These are phyloP conservation scores for Globisporangium yorkense DNA, from an alignment of 352 stramenopile genomes.

Conservation along the genomic window DNA sequence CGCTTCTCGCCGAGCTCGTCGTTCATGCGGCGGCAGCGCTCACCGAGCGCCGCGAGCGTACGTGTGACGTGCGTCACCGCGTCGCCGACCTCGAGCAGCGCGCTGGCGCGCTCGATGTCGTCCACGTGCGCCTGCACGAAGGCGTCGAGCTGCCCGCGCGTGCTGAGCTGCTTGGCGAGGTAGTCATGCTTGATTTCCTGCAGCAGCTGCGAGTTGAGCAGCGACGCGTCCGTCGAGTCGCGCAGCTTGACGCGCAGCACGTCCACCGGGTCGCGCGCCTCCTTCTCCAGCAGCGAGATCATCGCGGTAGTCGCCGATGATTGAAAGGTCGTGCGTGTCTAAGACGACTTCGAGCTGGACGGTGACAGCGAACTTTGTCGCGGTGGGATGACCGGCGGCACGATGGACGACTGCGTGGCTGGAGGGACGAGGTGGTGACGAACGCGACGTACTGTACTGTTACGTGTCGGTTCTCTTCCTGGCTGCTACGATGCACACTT, in stretches of 20 bases:
- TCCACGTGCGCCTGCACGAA: constrained; percentile 78
- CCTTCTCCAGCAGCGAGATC: constrained; percentile 81
- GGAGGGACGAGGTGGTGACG: not conserved
- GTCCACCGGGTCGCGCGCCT: constrained; percentile 77
- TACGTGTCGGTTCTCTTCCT: no score
- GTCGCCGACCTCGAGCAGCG: constrained; percentile 63
- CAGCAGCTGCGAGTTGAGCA: constrained; percentile 80
- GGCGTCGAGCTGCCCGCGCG: constrained; percentile 59
- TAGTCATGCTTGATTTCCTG: constrained; percentile 86
- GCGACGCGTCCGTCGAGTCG: constrained; percentile 71
- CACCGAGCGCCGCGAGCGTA: constrained; percentile 47
- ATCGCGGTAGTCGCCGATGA: constrained; percentile 13
- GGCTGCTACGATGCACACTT: not conserved
- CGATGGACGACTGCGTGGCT: not conserved
- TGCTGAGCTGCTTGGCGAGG: constrained; percentile 60
- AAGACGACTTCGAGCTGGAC: no score
- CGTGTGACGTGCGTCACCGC: constrained; percentile 55
- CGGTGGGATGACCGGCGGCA: no score
- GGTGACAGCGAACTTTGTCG: no score
- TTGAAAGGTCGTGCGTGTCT: not conserved
- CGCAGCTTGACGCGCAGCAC: constrained; percentile 79
- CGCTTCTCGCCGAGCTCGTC: constrained; percentile 81
- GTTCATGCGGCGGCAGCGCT: constrained; percentile 75
- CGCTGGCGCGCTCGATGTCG: constrained; percentile 76
- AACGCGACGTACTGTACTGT: no score